Percentiles rank a stretch among this genome's conserved stretches.
Evolutionary conservation across 352 stramenopile genomes (phyloP).

Genomic region (Globisporangium paddicum): DNA sequence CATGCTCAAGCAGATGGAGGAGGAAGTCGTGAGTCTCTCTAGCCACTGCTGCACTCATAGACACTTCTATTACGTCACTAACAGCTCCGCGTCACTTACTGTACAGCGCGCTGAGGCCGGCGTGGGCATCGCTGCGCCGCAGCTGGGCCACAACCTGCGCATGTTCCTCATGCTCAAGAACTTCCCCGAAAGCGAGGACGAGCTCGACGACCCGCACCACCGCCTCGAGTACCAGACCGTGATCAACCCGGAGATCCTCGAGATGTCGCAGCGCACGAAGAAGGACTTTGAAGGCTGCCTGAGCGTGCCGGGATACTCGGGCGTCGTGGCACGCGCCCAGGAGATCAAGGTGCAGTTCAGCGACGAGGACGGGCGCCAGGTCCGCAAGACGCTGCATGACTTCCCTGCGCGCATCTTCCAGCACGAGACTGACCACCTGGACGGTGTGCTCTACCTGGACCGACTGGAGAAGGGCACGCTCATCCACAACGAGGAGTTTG

Average conservation of each 20-base stretch:
- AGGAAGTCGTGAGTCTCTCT: conserved; percentile 41
- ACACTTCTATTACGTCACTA: background rate
- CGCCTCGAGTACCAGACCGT: conserved; percentile 67
- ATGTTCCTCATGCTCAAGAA: conserved; percentile 84
- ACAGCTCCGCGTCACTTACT: background rate
- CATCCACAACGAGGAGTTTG: conserved; percentile 84
- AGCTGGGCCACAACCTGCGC: conserved; percentile 70
- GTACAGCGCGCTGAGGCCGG: conserved; percentile 54
- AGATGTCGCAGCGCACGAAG: conserved; percentile 36
- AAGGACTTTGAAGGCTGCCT: conserved; percentile 86
- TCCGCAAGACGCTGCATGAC: conserved; percentile 55
- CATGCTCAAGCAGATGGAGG: conserved; percentile 55
- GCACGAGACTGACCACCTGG: conserved; percentile 78
- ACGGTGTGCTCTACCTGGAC: conserved; percentile 75
- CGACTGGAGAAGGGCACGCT: conserved; percentile 60
- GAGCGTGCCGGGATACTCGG: conserved; percentile 78
- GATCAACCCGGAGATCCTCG: conserved; percentile 73
- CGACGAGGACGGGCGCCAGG: conserved; percentile 39
- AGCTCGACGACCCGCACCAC: conserved; percentile 28
- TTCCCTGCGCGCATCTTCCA: conserved; percentile 84
- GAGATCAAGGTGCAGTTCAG: conserved; percentile 68
- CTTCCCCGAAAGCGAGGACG: conserved; percentile 45
- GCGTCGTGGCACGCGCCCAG: conserved; percentile 52
- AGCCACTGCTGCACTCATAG: too few relatives aligned
- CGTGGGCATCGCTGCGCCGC: conserved; percentile 71